Conservation (phyloP, 2,329 filamentous ascomycete genomes). For the Calonectria hongkongensis region DNA sequence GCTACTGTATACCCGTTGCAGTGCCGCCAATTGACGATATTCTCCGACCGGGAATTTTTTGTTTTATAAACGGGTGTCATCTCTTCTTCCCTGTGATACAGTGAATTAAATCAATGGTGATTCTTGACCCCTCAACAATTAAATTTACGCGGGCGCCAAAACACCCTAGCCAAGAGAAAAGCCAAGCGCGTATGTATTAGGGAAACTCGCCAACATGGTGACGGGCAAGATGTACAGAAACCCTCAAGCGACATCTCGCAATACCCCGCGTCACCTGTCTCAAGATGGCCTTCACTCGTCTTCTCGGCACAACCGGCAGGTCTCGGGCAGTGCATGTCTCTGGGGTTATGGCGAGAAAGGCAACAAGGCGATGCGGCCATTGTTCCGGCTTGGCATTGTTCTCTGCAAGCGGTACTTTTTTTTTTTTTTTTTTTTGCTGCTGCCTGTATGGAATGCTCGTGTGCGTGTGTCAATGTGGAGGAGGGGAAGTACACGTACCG, state of each 20-base stretch:
- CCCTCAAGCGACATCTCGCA: not conserved
- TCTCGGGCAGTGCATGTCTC: conserved; percentile 15
- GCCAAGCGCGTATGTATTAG: not conserved
- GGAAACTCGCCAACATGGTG: not conserved
- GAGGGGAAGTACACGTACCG: not conserved
- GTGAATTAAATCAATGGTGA: not conserved
- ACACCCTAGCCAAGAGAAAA: not conserved
- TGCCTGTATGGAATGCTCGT: conserved; percentile 2
- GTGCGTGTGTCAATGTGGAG: conserved; percentile 13
- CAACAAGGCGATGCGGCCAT: not conserved
- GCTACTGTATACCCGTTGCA: conserved; percentile 18
- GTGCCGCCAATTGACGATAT: conserved; percentile 26
- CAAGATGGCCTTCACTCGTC: not conserved
- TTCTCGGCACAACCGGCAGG: not conserved
- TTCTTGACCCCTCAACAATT: not conserved
- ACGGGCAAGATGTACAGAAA: not conserved
- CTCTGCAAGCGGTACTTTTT: not conserved
- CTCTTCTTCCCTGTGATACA: too few relatives aligned
- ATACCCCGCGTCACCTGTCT: not conserved
- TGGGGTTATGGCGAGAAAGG: not conserved
- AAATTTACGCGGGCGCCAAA: not conserved
- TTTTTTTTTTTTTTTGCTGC: not conserved
- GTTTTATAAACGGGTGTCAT: not conserved
- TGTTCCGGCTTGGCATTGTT: not conserved
- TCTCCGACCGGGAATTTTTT: not conserved